Evolutionary conservation across 2,329 filamentous ascomycete species (phyloP), one percentile per base, ranked within the genome.

Genomic region (Polychaeton citri): DNA sequence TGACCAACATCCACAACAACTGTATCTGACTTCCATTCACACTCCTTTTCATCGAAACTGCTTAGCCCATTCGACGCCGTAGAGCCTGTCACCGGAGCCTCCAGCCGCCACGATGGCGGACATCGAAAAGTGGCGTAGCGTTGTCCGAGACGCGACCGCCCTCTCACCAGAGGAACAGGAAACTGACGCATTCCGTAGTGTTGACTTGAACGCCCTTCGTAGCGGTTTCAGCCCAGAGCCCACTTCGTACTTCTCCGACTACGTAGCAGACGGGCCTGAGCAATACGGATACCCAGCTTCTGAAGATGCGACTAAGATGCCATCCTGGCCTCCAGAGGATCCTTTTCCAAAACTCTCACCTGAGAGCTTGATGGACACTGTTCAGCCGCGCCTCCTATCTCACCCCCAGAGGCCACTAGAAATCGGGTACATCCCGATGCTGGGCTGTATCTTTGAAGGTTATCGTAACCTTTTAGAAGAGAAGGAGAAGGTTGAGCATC

Each of bases 401-500:
- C 36, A 47, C 10, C 54, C 55, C 2, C 50, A 52, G 31, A 36
- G 40, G 6, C 35, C 37, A 5, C 49, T 59, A 6, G 51, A 52
- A 17, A 26, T 46, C 6, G 41, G 46, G 20, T 51, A 60, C 44
- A 60, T 59, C 38, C 57, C 53, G 37, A 53, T 53, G 2, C 42
- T 67, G 1, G 53, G 64, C 30, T 50, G 52, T n/a, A 52, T 66
- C 13, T 61, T 64, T 30, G 63, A 65, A 35, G 52, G 56, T 19
- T 64, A 61, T 41, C 48, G 57, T 18, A 50, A 55, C 19, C 32
- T 61, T 5, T 45, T 48, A 24, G 53, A 57, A 9, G 51, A 61
- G 31, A 59, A 57, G n/a, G 46, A 52, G 13, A 37, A 43, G 3
- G 37, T 60, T 3, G 40, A 56, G 17, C 32, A 34, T 3, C 43